Evolutionary conservation across 306 rosid genomes (phyloP).

Genomic region (Lathyrus tuberosus): DNA sequence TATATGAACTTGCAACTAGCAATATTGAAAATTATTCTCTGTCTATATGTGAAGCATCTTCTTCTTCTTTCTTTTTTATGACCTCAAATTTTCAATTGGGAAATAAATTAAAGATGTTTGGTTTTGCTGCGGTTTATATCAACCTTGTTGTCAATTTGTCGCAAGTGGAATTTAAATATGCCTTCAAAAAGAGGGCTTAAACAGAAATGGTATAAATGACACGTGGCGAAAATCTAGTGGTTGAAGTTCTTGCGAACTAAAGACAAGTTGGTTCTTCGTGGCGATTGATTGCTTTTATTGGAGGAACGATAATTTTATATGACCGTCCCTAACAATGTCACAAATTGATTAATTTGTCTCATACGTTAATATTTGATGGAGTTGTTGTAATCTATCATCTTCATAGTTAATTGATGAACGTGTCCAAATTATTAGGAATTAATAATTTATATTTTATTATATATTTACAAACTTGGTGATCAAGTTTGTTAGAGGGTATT

Average conservation of each 20-base stretch:
- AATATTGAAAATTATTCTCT: neutral
- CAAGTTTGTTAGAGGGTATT: too few species aligned
- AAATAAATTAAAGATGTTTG: constrained; percentile 30
- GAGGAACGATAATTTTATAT: neutral
- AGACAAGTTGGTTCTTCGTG: constrained; percentile 34
- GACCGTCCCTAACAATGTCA: neutral
- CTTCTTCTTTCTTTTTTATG: constrained; percentile 33
- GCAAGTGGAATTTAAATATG: constrained; percentile 36
- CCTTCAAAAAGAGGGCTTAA: constrained; percentile 28
- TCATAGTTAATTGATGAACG: too few species aligned
- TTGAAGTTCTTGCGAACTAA: constrained; percentile 3
- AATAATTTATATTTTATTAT: too few species aligned
- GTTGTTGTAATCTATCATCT: too few species aligned
- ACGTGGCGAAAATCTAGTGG: constrained; percentile 47
- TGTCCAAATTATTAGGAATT: too few species aligned
- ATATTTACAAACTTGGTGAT: too few species aligned
- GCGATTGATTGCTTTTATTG: neutral
- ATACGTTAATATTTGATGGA: neutral
- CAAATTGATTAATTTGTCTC: neutral
- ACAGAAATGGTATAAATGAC: constrained; percentile 10
- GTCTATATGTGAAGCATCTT: too few species aligned
- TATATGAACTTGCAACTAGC: neutral
- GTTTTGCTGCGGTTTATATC: constrained; percentile 20
- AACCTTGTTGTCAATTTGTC: neutral
- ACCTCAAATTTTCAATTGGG: constrained; percentile 43